Evolutionary conservation across 2,329 filamentous ascomycete genomes (phyloP), one percentile per base, ranked within the genome.

Genomic region (Gremmenia infestans): DNA sequence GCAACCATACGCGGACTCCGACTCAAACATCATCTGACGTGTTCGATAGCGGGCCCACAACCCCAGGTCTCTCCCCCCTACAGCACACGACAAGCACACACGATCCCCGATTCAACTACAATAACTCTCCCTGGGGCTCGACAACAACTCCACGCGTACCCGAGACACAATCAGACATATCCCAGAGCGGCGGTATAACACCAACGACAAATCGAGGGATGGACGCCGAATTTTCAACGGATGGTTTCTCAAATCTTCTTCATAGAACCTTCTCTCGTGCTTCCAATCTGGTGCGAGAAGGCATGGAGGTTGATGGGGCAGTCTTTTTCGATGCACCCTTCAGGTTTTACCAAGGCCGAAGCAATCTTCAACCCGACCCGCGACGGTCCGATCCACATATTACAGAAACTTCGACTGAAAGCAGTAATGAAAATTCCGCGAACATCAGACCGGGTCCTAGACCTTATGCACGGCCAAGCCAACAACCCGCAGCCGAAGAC

Each of bases 251-350:
- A 1, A 60, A 55, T 37, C 55, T 53, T n/a, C 47, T 67, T 5
- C 64, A 60, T 28, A 49, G 6, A 7, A 65, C 61, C 8, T 66
- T 68, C 45, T 61, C 66, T 17, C 58, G 66, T 6, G 67, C 67
- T 6, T 64, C 61, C 14, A 68, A 68, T 48, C 47, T 68, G n/a
- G 61, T 67, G 15, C 55, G 66, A 15, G 65, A 68, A 49, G 57
- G 61, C 3, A 61, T 65, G 35, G 59, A 62, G 15, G 60, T 68
- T 17, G 65, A 67, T 52, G 66, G 67, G 1, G 57, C 59, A 14
- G 55, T 67, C 6, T 68, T 68, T 46, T 62, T 68, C 12, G 65
- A 68, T 58, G 63, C 66, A 1, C 62, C 63, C 2, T 61, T 62
- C 35, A 52, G 56, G 17, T 65, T 62, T 39, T 65, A 65, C 50